Evolutionary conservation across 2,329 filamentous ascomycete genomes (phyloP), one percentile per base, ranked within the genome.

Genomic region (Colletotrichum echinochloae): DNA sequence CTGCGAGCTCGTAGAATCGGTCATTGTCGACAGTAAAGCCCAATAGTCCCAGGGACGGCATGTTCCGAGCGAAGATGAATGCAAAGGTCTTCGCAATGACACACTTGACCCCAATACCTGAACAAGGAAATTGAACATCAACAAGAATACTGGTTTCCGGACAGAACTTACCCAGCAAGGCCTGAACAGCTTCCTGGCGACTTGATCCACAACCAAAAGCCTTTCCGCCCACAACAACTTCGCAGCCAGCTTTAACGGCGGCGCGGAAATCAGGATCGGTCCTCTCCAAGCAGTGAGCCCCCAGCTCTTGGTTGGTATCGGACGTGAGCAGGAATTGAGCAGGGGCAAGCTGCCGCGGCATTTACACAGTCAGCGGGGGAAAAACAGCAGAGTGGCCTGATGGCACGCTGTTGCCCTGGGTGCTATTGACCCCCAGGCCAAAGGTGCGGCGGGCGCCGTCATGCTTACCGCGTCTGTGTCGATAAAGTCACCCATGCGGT

Each of bases 161-260:
- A 20, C 14, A 28, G 26, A 41, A 60, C 56, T 49, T 18, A 66
- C 63, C 81, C 51, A 80, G 71, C 7, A 85, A 75, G 9, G 82
- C 82, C 55, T 74, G 78, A 3, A 83, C 80, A 1, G 84, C 84
- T 39, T 84, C 77, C 72, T 85, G 80, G 0, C 84, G 79, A 12
- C 81, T 84, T 0, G 83, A 84, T 8, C 84, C 84, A 60, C 79
- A 81, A 2, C 84, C 84, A 72, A 86, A 86, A 0, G 78, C 81
- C 56, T 82, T 79, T 0, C 83, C 83, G 0, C 83, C 84, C 0
- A 86, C 83, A 12, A 85, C 76, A n/a, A 86, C 74, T 23, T 80
- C 77, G 54, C 82, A 30, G 20, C 65, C 65, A 57, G 51, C 2
- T 46, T 71, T 0, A 26, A 65, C 56, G 66, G 20, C 70, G 63